Evolutionary conservation across 495 filamentous ascomycete genomes (phyloP).

Genomic region (Cladorrhinum samala): DNA sequence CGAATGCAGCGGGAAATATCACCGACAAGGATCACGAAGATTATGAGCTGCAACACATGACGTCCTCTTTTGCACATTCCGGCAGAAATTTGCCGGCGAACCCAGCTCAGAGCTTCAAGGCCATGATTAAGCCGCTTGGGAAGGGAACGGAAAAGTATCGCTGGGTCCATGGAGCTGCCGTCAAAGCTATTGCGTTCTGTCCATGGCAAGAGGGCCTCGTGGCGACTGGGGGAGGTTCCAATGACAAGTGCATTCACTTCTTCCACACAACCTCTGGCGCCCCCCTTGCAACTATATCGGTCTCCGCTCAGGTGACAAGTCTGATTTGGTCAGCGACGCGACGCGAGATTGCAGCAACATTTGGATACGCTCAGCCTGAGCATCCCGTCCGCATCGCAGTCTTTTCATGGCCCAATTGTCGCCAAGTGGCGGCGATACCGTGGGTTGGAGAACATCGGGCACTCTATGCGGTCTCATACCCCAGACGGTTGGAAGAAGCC

Average conservation of each 20-base stretch:
- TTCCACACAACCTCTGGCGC: slow-evolving; percentile 83
- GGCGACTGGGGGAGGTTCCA: slow-evolving; percentile 87
- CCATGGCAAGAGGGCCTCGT: slow-evolving; percentile 86
- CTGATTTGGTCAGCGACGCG: slow-evolving; percentile 84
- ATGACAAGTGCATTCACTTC: slow-evolving; percentile 94
- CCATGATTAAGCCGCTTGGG: slow-evolving; percentile 29
- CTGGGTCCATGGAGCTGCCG: slow-evolving; percentile 77
- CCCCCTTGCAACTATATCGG: slow-evolving; percentile 82
- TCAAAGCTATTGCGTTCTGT: slow-evolving; percentile 96
- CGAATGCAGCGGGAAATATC: background rate
- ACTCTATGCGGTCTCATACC: slow-evolving; percentile 67
- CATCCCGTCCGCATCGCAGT: slow-evolving; percentile 88
- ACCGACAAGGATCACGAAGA: slow-evolving; percentile 4
- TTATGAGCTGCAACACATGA: too few species aligned
- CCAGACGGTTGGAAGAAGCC: too few species aligned
- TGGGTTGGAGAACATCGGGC: slow-evolving; percentile 80
- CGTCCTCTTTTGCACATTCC: background rate
- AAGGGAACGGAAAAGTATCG: slow-evolving; percentile 64
- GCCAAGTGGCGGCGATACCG: slow-evolving; percentile 80
- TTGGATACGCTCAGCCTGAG: slow-evolving; percentile 92
- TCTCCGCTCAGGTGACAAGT: slow-evolving; percentile 87
- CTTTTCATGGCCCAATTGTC: slow-evolving; percentile 92
- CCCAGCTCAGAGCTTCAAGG: background rate
- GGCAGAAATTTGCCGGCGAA: background rate
- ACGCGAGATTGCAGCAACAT: slow-evolving; percentile 85